These are phyloP conservation scores for Henningerozyma blattae DNA, from an alignment of 805 yeast genomes.

Conservation along the genomic window DNA sequence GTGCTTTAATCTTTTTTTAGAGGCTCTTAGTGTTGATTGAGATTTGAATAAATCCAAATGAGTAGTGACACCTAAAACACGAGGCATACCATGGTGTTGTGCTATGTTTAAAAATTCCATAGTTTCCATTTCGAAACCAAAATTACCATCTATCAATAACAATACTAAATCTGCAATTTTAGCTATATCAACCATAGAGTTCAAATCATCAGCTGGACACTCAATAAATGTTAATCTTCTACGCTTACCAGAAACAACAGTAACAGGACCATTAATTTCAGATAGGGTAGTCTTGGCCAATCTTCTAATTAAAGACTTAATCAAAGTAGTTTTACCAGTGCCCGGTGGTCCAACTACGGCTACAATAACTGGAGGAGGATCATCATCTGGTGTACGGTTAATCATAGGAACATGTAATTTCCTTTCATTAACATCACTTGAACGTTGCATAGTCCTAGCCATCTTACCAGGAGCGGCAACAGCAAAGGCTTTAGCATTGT, in stretches of 20 bases:
- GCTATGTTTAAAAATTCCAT: constrained; percentile 96
- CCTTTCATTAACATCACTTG: constrained; percentile 71
- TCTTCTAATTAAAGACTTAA: constrained; percentile 78
- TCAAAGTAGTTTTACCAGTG: constrained; percentile 90
- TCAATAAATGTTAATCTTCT: constrained; percentile 88
- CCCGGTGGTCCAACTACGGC: constrained; percentile 99
- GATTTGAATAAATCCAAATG: constrained; percentile 90
- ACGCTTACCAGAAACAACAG: constrained; percentile 91
- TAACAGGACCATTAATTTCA: constrained; percentile 91
- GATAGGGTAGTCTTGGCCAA: constrained; percentile 74
- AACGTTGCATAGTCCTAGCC: constrained; percentile 70
- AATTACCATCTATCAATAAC: constrained; percentile 87
- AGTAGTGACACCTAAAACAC: constrained; percentile 89
- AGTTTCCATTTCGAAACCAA: constrained; percentile 98
- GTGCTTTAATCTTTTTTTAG: constrained; percentile 83
- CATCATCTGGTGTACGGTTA: constrained; percentile 93
- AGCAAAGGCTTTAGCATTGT: constrained; percentile 74
- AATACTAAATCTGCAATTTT: constrained; percentile 89
- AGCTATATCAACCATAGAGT: constrained; percentile 93
- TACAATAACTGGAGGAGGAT: constrained; percentile 91
- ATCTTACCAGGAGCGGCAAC: constrained; percentile 78
- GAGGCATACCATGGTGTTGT: constrained; percentile 98
- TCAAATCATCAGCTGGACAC: constrained; percentile 75
- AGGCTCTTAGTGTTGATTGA: constrained; percentile 77
- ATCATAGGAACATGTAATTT: constrained; percentile 95